These are phyloP conservation scores for Aspergillus nanangensis DNA, from an alignment of 495 filamentous ascomycete genomes.

Conservation along the genomic window DNA sequence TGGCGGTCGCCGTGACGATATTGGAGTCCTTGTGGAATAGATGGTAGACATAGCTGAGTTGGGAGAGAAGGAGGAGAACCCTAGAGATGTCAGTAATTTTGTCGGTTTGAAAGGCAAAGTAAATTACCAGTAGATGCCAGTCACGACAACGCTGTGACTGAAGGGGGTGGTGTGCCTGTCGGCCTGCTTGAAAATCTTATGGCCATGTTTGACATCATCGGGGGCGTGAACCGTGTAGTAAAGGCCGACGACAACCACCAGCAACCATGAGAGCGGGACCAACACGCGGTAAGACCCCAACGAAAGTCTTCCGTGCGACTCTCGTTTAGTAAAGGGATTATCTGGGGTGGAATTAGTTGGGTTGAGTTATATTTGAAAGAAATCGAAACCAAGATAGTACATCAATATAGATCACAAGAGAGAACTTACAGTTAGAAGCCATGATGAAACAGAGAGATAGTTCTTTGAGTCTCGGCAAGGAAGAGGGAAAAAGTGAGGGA, in stretches of 20 bases:
- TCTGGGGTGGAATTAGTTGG: constrained; percentile 2
- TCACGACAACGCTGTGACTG: constrained; percentile 64
- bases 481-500: too few relatives aligned
- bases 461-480: too few relatives aligned
- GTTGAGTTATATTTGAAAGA: too few relatives aligned
- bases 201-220: constrained; percentile 50
- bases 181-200: constrained; percentile 68
- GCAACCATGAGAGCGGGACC: constrained; percentile 65
- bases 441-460: neutral
- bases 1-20: constrained; percentile 62
- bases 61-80: constrained; percentile 69
- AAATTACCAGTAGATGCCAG: constrained; percentile 69
- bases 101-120: neutral
- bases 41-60: constrained; percentile 69
- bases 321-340: constrained; percentile 65
- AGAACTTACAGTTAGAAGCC: neutral
- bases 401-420: neutral
- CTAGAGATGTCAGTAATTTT: constrained; percentile 26
- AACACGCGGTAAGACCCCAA: constrained; percentile 60
- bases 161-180: constrained; percentile 64
- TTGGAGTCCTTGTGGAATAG: constrained; percentile 63
- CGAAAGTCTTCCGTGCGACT: constrained; percentile 49
- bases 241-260: constrained; percentile 62
- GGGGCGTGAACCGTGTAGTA: constrained; percentile 65
- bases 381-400: too few relatives aligned